These are phyloP conservation scores for Ganoderma sp. DNA, from an alignment of 1,284 basidiomycete genomes.

Conservation along the genomic window DNA sequence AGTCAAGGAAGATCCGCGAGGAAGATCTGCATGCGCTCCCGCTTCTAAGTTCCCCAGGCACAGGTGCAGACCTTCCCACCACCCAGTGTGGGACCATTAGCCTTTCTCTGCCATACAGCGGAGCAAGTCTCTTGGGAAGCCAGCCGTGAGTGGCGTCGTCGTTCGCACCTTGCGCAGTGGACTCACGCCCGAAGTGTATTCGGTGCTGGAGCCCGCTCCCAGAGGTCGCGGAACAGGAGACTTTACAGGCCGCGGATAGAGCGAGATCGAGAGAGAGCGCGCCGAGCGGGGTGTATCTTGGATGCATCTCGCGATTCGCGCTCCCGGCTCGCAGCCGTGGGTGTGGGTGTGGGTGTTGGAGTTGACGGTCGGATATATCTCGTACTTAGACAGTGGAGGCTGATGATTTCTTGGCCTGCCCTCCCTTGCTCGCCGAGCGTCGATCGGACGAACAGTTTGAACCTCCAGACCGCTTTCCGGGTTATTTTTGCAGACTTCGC, in stretches of 20 bases:
- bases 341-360: constrained; percentile 7
- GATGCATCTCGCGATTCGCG: neutral
- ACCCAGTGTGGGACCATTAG: neutral
- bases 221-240: constrained; percentile 6
- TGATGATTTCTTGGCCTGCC: constrained; percentile 3
- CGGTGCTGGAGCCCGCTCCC: neutral
- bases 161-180: constrained; percentile 11
- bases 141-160: neutral
- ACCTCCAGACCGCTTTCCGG: neutral
- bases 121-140: constrained; percentile 13
- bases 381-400: neutral
- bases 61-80: constrained; percentile 6
- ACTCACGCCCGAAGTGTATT: neutral
- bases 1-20: neutral
- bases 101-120: neutral
- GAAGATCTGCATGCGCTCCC: constrained; percentile 3
- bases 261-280: neutral
- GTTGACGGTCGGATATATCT: constrained; percentile 5
- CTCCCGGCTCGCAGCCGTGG: constrained; percentile 4
- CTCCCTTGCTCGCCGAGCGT: neutral
- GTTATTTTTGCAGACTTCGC: neutral
- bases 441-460: neutral
- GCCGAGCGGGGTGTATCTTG: neutral
- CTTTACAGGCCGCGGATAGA: constrained; percentile 7
- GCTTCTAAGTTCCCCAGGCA: constrained; percentile 8